A percentile compares a stretch with the other conserved stretches of the same genome.
These are phyloP conservation scores for Paraphysoderma sedebokerense DNA, from an alignment of 371 early-diverging fungal genomes.

Conservation along the genomic window DNA sequence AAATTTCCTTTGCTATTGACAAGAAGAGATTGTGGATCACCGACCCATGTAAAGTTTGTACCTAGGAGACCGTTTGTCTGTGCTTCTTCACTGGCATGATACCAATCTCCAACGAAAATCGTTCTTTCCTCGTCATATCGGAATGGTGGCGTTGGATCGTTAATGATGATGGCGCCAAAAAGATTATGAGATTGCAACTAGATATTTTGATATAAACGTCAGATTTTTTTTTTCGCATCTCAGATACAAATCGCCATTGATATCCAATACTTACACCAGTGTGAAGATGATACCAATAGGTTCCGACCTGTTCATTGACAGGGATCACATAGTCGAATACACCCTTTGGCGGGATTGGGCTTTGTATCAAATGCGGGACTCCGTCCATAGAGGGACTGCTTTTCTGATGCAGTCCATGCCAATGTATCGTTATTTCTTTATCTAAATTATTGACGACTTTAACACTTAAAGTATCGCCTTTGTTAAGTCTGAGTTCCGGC, in stretches of 20 bases:
- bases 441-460: conserved; percentile 31
- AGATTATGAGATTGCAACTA: too few relatives aligned
- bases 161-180: conserved; percentile 25
- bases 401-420: conserved; percentile 52
- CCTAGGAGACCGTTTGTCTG: too few relatives aligned
- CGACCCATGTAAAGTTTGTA: too few relatives aligned
- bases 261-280: conserved; percentile 7
- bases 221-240: too few relatives aligned
- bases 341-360: conserved; percentile 25
- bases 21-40: too few relatives aligned
- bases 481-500: conserved; percentile 12
- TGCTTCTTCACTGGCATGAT: too few relatives aligned
- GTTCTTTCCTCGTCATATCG: conserved; percentile 23
- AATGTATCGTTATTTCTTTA: conserved; percentile 37
- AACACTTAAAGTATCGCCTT: conserved; percentile 17
- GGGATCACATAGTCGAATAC: conserved; percentile 23
- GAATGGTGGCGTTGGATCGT: conserved; percentile 17
- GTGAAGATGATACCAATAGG: conserved; percentile 33
- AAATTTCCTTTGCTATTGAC: too few relatives aligned
- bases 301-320: conserved; percentile 20
- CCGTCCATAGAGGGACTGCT: conserved; percentile 47
- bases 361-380: conserved; percentile 34
- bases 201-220: too few relatives aligned
- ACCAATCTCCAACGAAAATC: conserved; percentile 24
- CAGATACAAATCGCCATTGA: conserved; percentile 17